Evolutionary conservation across 2,329 filamentous ascomycete genomes (phyloP).

Genomic region (Tolypocladium endophyticum): DNA sequence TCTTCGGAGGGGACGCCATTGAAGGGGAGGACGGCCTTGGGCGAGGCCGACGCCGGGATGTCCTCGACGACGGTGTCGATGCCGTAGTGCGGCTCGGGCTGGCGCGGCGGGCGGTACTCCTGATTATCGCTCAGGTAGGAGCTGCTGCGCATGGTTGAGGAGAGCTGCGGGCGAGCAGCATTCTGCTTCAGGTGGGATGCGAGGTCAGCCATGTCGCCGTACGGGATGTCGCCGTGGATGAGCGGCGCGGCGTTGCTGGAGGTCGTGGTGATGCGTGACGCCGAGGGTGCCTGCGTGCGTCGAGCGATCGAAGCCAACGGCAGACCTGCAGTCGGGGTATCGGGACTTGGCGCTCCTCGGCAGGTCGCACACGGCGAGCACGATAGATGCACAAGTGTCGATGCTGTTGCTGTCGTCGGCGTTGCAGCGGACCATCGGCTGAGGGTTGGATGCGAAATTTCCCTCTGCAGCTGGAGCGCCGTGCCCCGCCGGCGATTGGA

Average conservation of each 20-base stretch:
- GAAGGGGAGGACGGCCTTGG: constrained; percentile 37
- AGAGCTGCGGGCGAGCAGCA: constrained; percentile 35
- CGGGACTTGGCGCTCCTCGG: background rate
- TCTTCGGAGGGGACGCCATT: constrained; percentile 51
- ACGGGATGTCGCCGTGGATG: constrained; percentile 8
- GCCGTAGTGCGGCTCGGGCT: constrained; percentile 45
- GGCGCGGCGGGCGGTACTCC: constrained; percentile 47
- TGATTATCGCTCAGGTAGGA: constrained; percentile 54
- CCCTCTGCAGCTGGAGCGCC: background rate
- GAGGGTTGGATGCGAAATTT: background rate
- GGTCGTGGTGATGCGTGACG: background rate
- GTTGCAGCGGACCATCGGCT: background rate
- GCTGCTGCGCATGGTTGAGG: constrained; percentile 44
- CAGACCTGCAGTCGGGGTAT: background rate
- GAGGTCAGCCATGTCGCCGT: constrained; percentile 14
- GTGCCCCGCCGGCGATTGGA: background rate
- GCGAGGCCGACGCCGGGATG: constrained; percentile 26
- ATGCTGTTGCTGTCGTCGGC: background rate
- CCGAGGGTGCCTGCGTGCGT: background rate
- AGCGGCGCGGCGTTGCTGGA: background rate
- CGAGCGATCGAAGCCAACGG: background rate
- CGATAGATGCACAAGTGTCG: background rate
- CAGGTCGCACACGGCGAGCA: background rate
- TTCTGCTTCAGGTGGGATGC: constrained; percentile 18
- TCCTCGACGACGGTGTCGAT: constrained; percentile 58